Percentiles rank a stretch among this genome's conserved stretches.
phyloP scores from a whole-genome alignment of 1,284 basidiomycete genomes.

The Puccinia hordei region DNA sequence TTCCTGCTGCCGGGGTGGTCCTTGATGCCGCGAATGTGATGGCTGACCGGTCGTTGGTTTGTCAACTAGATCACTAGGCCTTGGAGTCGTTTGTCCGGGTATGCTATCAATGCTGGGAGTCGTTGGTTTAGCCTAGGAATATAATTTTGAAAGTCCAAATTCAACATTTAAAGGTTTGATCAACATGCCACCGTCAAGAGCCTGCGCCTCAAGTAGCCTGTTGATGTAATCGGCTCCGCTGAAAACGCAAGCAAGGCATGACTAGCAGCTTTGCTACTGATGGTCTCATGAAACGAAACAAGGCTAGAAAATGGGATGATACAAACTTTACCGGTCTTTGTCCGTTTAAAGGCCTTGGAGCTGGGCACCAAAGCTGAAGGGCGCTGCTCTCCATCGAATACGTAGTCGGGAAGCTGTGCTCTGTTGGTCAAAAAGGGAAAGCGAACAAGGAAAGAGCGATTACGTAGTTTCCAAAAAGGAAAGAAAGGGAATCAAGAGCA shows the following conservation, averaged over 20 bases:
- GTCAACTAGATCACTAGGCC: background rate
- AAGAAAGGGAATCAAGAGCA: constrained; percentile 5
- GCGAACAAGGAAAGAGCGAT: constrained; percentile 51
- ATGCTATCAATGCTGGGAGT: constrained; percentile 13
- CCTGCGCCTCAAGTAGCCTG: background rate
- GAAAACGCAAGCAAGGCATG: background rate
- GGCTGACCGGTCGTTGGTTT: background rate
- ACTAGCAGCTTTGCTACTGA: background rate
- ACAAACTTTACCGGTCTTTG: constrained; percentile 72
- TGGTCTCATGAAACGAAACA: background rate
- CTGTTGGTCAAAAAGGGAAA: constrained; percentile 60
- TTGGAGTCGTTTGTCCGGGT: constrained; percentile 3
- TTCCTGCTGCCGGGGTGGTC: background rate
- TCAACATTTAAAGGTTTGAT: constrained; percentile 7
- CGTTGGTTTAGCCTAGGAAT: constrained; percentile 20
- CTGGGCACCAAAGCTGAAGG: constrained; percentile 64
- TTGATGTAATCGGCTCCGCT: background rate
- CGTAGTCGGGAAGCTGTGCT: constrained; percentile 74
- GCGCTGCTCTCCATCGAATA: constrained; percentile 77
- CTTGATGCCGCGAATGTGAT: background rate
- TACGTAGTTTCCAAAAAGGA: constrained; percentile 29
- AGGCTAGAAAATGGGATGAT: constrained; percentile 29
- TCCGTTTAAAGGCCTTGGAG: constrained; percentile 65
- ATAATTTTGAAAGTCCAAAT: background rate
- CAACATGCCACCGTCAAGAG: background rate